Evolutionary conservation across 495 filamentous ascomycete species (phyloP).

Genomic region (Neurospora sp.): DNA sequence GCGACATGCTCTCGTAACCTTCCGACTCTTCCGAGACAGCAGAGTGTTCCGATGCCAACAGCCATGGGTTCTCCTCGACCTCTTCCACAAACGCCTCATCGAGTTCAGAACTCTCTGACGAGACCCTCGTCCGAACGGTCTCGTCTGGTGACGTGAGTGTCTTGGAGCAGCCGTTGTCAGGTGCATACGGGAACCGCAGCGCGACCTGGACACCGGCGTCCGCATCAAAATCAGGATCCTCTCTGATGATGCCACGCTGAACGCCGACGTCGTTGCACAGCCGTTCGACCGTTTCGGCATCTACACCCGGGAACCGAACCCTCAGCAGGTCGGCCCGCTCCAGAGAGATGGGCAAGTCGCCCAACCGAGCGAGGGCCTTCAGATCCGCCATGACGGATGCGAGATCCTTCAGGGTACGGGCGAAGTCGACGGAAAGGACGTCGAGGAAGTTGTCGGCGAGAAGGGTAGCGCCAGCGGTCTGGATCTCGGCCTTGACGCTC

Average conservation of each 20-base stretch:
- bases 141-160: slow-evolving; percentile 42
- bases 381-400: slow-evolving; percentile 72
- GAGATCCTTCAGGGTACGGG: slow-evolving; percentile 74
- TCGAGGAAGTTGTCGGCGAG: slow-evolving; percentile 75
- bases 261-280: slow-evolving; percentile 83
- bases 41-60: slow-evolving; percentile 23
- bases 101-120: slow-evolving; percentile 27
- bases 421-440: slow-evolving; percentile 78
- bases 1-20: slow-evolving; percentile 41
- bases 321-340: slow-evolving; percentile 50
- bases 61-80: slow-evolving; percentile 37
- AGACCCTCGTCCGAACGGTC: slow-evolving; percentile 35
- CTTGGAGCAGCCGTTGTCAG: slow-evolving; percentile 25
- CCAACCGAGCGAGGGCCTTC: slow-evolving; percentile 60
- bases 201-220: slow-evolving; percentile 59
- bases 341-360: slow-evolving; percentile 72
- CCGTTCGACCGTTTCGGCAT: slow-evolving; percentile 69
- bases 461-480: slow-evolving; percentile 41
- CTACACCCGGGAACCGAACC: slow-evolving; percentile 85
- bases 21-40: slow-evolving; percentile 20
- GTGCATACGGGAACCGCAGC: slow-evolving; percentile 77
- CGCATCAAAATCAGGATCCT: slow-evolving; percentile 65
- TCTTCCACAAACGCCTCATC: slow-evolving; percentile 12
- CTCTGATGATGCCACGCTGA: slow-evolving; percentile 59
- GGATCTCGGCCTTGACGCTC: slow-evolving; percentile 19